These are phyloP conservation scores for Boechera retrofracta DNA, from an alignment of 345 rosid genomes.

Conservation along the genomic window DNA sequence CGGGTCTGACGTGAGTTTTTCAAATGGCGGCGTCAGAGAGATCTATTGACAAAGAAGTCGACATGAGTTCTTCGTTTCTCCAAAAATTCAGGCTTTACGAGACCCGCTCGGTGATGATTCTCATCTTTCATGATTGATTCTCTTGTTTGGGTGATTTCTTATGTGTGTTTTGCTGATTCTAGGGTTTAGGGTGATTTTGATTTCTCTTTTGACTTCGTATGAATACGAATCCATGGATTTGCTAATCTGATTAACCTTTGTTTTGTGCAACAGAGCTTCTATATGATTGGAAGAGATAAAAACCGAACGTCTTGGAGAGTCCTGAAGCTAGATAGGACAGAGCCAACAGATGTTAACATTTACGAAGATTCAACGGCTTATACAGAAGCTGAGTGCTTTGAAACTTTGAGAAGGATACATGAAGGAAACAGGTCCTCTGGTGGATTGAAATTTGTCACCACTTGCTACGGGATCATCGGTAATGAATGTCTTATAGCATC, in stretches of 20 bases:
- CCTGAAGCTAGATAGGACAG: slow-evolving; percentile 80
- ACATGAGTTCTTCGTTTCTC: slow-evolving; percentile 51
- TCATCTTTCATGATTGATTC: slow-evolving; percentile 15
- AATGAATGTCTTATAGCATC: slow-evolving; percentile 10
- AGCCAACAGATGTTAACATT: slow-evolving; percentile 67
- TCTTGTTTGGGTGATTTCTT: background rate
- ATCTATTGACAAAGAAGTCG: slow-evolving; percentile 40
- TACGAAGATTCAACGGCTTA: slow-evolving; percentile 68
- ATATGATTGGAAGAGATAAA: slow-evolving; percentile 89
- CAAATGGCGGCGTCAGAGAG: slow-evolving; percentile 50
- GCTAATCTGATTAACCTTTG: background rate
- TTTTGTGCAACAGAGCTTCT: slow-evolving; percentile 65
- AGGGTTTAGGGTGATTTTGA: background rate
- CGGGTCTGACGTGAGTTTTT: slow-evolving; percentile 42
- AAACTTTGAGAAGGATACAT: slow-evolving; percentile 66
- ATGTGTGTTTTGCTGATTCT: slow-evolving; percentile 19
- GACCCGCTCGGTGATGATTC: slow-evolving; percentile 76
- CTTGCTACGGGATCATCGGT: slow-evolving; percentile 93
- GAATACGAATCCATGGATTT: slow-evolving; percentile 1
- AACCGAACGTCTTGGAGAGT: slow-evolving; percentile 68
- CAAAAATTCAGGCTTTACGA: slow-evolving; percentile 89
- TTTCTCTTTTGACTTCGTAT: slow-evolving; percentile 1
- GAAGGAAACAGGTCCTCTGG: slow-evolving; percentile 87
- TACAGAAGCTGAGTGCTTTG: slow-evolving; percentile 71
- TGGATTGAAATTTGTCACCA: slow-evolving; percentile 80